These are phyloP conservation scores for Tilletia walkeri DNA, from an alignment of 1,284 basidiomycete species.

Conservation along the genomic window DNA sequence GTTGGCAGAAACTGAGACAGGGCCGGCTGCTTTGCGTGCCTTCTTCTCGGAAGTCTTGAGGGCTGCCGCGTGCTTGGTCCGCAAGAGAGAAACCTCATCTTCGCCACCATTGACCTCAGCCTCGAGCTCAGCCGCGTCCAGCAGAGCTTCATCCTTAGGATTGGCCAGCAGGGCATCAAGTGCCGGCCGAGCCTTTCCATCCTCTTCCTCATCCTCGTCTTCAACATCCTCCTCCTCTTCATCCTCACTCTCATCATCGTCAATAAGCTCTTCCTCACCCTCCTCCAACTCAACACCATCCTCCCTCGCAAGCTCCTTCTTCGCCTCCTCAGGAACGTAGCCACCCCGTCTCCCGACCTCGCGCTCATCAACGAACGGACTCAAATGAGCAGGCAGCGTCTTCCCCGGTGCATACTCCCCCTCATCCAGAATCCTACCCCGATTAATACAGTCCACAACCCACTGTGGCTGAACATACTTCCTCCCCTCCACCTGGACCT, in stretches of 20 bases:
- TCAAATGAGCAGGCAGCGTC: constrained; percentile 87
- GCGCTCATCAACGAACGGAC: constrained; percentile 83
- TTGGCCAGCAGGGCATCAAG: constrained; percentile 62
- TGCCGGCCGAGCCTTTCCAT: constrained; percentile 29
- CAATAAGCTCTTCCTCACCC: constrained; percentile 50
- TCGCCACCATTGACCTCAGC: constrained; percentile 87
- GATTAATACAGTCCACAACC: constrained; percentile 94
- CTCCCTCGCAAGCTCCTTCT: constrained; percentile 59
- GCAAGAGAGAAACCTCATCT: constrained; percentile 75
- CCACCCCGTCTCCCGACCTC: constrained; percentile 59
- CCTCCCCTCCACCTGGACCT: constrained; percentile 61
- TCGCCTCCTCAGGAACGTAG: constrained; percentile 57
- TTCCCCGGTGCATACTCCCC: constrained; percentile 83
- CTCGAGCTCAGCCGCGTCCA: constrained; percentile 85
- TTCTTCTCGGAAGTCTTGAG: constrained; percentile 43
- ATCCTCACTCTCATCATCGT: constrained; percentile 34
- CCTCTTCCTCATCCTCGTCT: constrained; percentile 56
- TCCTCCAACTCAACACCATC: constrained; percentile 63
- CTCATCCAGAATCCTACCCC: constrained; percentile 77
- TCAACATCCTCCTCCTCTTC: constrained; percentile 41
- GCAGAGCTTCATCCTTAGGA: constrained; percentile 64
- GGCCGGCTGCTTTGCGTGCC: constrained; percentile 1
- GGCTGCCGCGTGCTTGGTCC: constrained; percentile 39
- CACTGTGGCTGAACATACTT: constrained; percentile 97
- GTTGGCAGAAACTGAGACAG: background rate